Conservation (phyloP, 148 eudicot genomes). For the Talinum fruticosum region DNA sequence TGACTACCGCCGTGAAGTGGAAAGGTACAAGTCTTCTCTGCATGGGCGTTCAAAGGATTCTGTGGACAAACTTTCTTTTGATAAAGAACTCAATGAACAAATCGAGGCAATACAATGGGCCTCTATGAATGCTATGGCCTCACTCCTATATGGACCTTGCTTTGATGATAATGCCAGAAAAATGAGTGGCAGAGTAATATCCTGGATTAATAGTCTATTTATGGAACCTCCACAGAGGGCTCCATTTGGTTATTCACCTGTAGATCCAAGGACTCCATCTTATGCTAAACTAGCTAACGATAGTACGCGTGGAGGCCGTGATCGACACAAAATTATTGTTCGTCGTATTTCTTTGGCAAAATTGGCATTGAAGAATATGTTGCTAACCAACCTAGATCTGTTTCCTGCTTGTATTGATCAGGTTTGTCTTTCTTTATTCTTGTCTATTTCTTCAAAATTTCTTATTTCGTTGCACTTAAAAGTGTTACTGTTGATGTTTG, state of each 20-base stretch:
- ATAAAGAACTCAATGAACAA: constrained; percentile 89
- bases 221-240: constrained; percentile 95
- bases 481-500: not conserved
- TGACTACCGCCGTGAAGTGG: constrained; percentile 96
- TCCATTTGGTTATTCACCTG: constrained; percentile 92
- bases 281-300: constrained; percentile 76
- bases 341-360: constrained; percentile 88
- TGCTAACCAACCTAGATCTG: constrained; percentile 88
- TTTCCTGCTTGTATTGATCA: constrained; percentile 99
- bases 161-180: constrained; percentile 98
- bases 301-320: constrained; percentile 87
- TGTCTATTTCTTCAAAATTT: no score
- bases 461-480: not conserved
- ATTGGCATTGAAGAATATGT: constrained; percentile 88
- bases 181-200: constrained; percentile 95
- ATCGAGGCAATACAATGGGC: constrained; percentile 99
- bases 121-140: constrained; percentile 96
- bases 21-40: constrained; percentile 88
- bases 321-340: constrained; percentile 86
- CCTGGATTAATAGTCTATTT: constrained; percentile 94
- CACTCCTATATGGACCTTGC: constrained; percentile 94
- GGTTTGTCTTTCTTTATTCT: constrained; percentile 38
- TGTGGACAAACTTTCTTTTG: constrained; percentile 85
- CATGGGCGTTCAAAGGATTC: constrained; percentile 94
- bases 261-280: constrained; percentile 98